Percentiles rank a stretch among this genome's conserved stretches.
These are phyloP conservation scores for Prunus fruticosa DNA, from an alignment of 306 rosid genomes.

Conservation along the genomic window DNA sequence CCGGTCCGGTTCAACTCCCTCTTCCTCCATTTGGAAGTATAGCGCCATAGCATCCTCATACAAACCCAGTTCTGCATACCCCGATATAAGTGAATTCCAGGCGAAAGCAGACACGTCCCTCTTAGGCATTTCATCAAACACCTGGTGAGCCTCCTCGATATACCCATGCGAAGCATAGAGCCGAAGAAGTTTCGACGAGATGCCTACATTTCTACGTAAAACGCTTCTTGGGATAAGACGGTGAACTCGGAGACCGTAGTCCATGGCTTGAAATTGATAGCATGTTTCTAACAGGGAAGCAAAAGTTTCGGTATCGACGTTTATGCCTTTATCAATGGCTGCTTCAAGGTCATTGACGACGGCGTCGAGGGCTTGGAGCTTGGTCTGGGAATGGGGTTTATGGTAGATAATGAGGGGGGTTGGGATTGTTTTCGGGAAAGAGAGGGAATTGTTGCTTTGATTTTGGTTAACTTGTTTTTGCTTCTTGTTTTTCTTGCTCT, in stretches of 20 bases:
- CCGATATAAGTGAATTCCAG: conserved; percentile 87
- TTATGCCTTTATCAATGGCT: conserved; percentile 51
- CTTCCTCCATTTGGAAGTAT: conserved; percentile 91
- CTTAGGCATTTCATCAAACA: conserved; percentile 78
- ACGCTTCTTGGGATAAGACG: conserved; percentile 52
- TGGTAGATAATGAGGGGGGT: conserved; percentile 63
- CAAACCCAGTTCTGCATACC: conserved; percentile 60
- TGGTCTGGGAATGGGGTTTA: conserved; percentile 51
- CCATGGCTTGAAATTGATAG: conserved; percentile 47
- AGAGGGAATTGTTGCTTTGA: conserved; percentile 30
- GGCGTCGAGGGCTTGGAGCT: conserved; percentile 68
- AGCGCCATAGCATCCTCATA: conserved; percentile 81
- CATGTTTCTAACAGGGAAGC: conserved; percentile 85
- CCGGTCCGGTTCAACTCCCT: conserved; percentile 62
- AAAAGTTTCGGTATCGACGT: conserved; percentile 49
- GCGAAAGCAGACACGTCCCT: conserved; percentile 55
- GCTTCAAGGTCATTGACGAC: conserved; percentile 59
- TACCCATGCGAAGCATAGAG: conserved; percentile 58
- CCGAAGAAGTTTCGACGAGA: conserved; percentile 65
- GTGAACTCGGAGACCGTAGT: conserved; percentile 56
- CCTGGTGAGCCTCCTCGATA: conserved; percentile 57
- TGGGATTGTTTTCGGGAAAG: conserved; percentile 55
- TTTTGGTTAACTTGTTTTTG: conserved; percentile 30
- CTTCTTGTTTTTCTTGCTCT: conserved; percentile 30
- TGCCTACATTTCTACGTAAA: conserved; percentile 55